Base-by-base conservation (phyloP, 208 protist species). In the Trypanosoma congolense region DNA sequence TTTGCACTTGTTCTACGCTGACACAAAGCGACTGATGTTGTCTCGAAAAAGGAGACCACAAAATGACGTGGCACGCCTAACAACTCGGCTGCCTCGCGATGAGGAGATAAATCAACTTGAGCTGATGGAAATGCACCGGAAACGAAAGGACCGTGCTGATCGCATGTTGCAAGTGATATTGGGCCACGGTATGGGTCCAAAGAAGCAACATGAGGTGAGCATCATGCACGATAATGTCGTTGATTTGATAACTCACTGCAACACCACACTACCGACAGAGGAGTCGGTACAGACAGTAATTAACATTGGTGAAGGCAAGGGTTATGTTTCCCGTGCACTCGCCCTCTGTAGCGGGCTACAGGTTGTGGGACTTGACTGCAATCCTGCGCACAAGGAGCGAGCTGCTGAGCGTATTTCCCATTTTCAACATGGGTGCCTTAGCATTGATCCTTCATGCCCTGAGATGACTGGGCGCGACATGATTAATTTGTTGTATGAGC, bases 221-320 rank as follows among this genome's bases (percentile, higher is more conserved):
- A 77, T 91, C 16, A 92, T 95, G 89, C 65, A 70, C 0, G 69
- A 77, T 6, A 81, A 75, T 0, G 59, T 90, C 9, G 41, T 57
- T 8, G 78, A 91, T 51, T 53, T 93, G 5, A 70, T 92, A 16
- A 22, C 59, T 3, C 80, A 70, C 56, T 83, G 80, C 45, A 61
- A 54, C 41, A 19, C 18, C 16, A 38, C 44, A 22, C n/a, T 3
- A 19, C 16, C 1, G 4, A 14, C 18, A 8, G 16, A 33, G 4
- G 48, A 49, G 33, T 29, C 38, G 10, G 77, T 87, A n/a, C 25
- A 66, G 21, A 90, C 83, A 12, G 68, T 87, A 8, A 64, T 95
- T 22, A 95, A 95, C 67, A 74, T 95, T n/a, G 89, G 89, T 4
- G 89, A 95, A 54, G 89, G 89, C 22, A 95, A 95, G 50, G 89